phyloP scores from a whole-genome alignment of 805 yeast species.

The Candida germanica region DNA sequence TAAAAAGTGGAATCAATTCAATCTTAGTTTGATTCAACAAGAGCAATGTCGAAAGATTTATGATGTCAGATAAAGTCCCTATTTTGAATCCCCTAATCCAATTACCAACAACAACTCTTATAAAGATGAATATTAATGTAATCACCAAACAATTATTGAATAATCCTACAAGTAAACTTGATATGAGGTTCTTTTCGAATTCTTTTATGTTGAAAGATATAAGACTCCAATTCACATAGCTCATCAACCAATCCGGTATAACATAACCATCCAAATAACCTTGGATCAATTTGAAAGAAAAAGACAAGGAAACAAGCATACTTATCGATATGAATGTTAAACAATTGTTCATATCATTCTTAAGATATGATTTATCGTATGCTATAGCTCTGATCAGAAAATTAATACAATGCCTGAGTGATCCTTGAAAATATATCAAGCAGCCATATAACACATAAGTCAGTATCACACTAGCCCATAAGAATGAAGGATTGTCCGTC shows the following conservation, averaged over 20 bases:
- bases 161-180: conserved; percentile 16
- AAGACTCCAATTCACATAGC: conserved; percentile 27
- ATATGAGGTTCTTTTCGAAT: conserved; percentile 9
- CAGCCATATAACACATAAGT: conserved; percentile 32
- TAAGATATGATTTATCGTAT: conserved; percentile 24
- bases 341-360: conserved; percentile 12
- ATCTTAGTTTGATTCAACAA: conserved; percentile 55
- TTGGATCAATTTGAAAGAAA: conserved; percentile 55
- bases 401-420: conserved; percentile 14
- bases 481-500: conserved; percentile 21
- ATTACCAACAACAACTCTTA: conserved; percentile 26
- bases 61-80: conserved; percentile 33
- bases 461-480: conserved; percentile 48
- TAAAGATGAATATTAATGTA: conserved; percentile 24
- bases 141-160: conserved; percentile 25
- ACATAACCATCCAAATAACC: conserved; percentile 52
- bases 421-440: conserved; percentile 23
- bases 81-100: conserved; percentile 20
- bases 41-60: conserved; percentile 36
- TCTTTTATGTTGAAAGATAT: conserved; percentile 22
- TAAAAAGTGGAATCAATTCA: conserved; percentile 54
- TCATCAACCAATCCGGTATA: conserved; percentile 41
- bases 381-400: conserved; percentile 12
- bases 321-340: conserved; percentile 44
- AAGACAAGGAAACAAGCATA: conserved; percentile 42